Evolutionary conservation across 495 filamentous ascomycete genomes (phyloP).

Genomic region (Friedmanniomyces endolithicus): DNA sequence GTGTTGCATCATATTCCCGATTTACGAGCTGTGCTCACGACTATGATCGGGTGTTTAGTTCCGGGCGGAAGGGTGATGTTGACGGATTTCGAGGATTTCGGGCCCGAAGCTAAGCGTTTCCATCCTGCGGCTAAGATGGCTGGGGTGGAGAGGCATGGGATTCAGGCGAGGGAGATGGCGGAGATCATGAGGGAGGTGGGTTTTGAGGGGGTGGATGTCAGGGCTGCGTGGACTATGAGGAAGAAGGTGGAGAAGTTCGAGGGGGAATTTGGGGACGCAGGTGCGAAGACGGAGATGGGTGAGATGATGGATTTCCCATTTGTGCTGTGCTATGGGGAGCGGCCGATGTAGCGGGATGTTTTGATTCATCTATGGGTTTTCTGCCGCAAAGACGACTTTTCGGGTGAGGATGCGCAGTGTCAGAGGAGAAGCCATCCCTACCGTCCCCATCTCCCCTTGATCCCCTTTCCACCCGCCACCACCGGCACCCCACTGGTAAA

Average conservation of each 20-base stretch:
- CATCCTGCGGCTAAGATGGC: conserved; percentile 41
- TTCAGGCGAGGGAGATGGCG: conserved; percentile 31
- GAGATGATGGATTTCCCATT: conserved; percentile 39
- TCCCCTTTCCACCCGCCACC: neutral
- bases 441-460: neutral
- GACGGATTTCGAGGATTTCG: conserved; percentile 48
- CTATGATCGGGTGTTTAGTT: conserved; percentile 34
- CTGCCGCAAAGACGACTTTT: no score
- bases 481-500: neutral
- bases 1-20: conserved; percentile 44
- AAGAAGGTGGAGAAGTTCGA: conserved; percentile 34
- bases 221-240: conserved; percentile 33
- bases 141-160: conserved; percentile 44
- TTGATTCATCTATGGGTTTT: no score
- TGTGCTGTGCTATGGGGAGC: conserved; percentile 37
- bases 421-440: no score
- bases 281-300: conserved; percentile 18
- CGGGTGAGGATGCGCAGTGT: no score
- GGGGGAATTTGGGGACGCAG: conserved; percentile 19
- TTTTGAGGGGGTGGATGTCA: conserved; percentile 36
- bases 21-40: conserved; percentile 30
- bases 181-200: conserved; percentile 34
- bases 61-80: conserved; percentile 36
- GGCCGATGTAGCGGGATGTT: neutral
- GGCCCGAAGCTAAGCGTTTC: conserved; percentile 39